These are phyloP conservation scores for Macrolepiota dolichaula DNA, from an alignment of 768 basidiomycete genomes.

Conservation along the genomic window DNA sequence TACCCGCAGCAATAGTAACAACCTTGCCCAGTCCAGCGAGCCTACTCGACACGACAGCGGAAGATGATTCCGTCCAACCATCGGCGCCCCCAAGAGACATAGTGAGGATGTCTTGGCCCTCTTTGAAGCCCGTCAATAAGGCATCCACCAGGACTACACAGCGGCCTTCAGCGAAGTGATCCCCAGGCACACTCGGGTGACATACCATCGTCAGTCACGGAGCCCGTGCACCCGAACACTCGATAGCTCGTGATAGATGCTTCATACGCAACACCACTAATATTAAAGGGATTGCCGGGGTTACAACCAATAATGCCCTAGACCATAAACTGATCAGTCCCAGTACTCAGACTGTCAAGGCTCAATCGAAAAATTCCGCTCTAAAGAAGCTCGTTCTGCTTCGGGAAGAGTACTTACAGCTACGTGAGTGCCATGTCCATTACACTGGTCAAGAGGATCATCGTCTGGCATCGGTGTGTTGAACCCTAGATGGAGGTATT, in stretches of 20 bases:
- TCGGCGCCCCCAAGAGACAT: slow-evolving; percentile 61
- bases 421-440: slow-evolving; percentile 55
- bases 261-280: slow-evolving; percentile 67
- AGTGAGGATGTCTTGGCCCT: slow-evolving; percentile 60
- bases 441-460: slow-evolving; percentile 52
- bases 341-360: background rate
- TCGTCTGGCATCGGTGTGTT: slow-evolving; percentile 48
- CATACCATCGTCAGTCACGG: slow-evolving; percentile 49
- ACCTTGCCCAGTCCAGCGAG: slow-evolving; percentile 55
- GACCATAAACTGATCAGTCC: slow-evolving; percentile 1
- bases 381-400: background rate
- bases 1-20: slow-evolving; percentile 63
- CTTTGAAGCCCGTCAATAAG: slow-evolving; percentile 44
- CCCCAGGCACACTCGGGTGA: background rate
- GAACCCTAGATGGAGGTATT: slow-evolving; percentile 21
- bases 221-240: slow-evolving; percentile 58
- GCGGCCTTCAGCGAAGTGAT: background rate
- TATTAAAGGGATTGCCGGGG: slow-evolving; percentile 57
- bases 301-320: slow-evolving; percentile 62
- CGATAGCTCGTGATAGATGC: slow-evolving; percentile 53
- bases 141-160: slow-evolving; percentile 40
- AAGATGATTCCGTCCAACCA: slow-evolving; percentile 60
- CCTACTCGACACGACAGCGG: slow-evolving; percentile 54
- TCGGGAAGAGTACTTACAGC: slow-evolving; percentile 29
- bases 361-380: background rate